phyloP scores from a whole-genome alignment of 2,329 filamentous ascomycete species.

The Coniochaeta pulveracea region DNA sequence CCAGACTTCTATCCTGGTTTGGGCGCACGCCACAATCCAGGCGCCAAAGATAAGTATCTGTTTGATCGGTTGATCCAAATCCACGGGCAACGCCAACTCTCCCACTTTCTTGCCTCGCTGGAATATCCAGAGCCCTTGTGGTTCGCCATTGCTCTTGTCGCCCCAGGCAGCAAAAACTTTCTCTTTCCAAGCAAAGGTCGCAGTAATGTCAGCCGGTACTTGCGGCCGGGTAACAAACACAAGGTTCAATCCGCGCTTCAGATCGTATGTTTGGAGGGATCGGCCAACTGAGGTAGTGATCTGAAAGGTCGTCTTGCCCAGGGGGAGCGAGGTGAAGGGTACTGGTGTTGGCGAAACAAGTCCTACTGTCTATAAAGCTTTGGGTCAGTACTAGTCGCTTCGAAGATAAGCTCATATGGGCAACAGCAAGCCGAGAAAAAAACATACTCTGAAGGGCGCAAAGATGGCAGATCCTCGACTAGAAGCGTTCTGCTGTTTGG shows the following conservation, averaged over 20 bases:
- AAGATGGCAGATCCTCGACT: slow-evolving; percentile 66
- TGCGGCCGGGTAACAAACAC: slow-evolving; percentile 89
- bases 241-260: slow-evolving; percentile 79
- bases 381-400: background rate
- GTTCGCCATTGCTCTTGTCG: slow-evolving; percentile 34
- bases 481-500: slow-evolving; percentile 4
- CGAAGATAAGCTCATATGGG: background rate
- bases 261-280: slow-evolving; percentile 89
- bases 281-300: slow-evolving; percentile 90
- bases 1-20: slow-evolving; percentile 77
- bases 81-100: slow-evolving; percentile 58
- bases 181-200: slow-evolving; percentile 79
- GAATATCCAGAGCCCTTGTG: slow-evolving; percentile 77
- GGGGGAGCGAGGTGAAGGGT: slow-evolving; percentile 77
- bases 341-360: slow-evolving; percentile 84
- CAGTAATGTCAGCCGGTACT: slow-evolving; percentile 76
- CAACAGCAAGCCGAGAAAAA: background rate
- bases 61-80: slow-evolving; percentile 58
- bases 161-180: slow-evolving; percentile 87
- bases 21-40: slow-evolving; percentile 77
- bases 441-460: slow-evolving; percentile 75
- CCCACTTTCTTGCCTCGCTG: slow-evolving; percentile 79
- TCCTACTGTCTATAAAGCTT: slow-evolving; percentile 61
- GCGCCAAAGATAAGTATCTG: slow-evolving; percentile 77
- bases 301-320: slow-evolving; percentile 93